Evolutionary conservation across 1,284 basidiomycete species (phyloP).

Genomic region (Puccinia horiana): DNA sequence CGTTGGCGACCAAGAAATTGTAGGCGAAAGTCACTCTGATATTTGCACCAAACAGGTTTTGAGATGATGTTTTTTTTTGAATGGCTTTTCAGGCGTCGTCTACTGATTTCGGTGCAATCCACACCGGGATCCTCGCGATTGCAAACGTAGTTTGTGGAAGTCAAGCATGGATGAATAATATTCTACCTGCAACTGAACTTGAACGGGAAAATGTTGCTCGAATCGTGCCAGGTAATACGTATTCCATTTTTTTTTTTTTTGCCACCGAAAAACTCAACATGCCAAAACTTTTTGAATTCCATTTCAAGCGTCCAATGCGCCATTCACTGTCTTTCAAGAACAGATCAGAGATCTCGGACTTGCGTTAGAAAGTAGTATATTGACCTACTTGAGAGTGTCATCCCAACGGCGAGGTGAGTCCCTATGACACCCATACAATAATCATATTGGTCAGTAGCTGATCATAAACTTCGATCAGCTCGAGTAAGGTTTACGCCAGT

Average conservation of each 20-base stretch:
- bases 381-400: slow-evolving; percentile 46
- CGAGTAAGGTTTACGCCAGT: slow-evolving; percentile 45
- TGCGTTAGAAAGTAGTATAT: slow-evolving; percentile 24
- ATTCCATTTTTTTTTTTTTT: neutral
- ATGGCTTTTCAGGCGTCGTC: slow-evolving; percentile 37
- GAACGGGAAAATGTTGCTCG: slow-evolving; percentile 39
- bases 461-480: neutral
- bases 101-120: slow-evolving; percentile 62
- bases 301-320: slow-evolving; percentile 35
- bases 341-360: slow-evolving; percentile 44
- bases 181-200: slow-evolving; percentile 36
- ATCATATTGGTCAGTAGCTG: neutral
- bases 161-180: slow-evolving; percentile 62
- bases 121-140: slow-evolving; percentile 74
- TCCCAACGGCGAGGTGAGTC: slow-evolving; percentile 43
- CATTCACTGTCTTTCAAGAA: slow-evolving; percentile 45
- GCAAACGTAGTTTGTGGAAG: slow-evolving; percentile 74
- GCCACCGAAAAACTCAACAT: neutral
- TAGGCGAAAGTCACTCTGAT: slow-evolving; percentile 60
- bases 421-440: neutral
- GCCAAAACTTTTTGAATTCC: neutral
- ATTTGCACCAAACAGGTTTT: neutral
- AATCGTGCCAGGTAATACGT: slow-evolving; percentile 32
- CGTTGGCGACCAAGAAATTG: slow-evolving; percentile 74
- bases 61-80: neutral